Evolutionary conservation across 1,284 basidiomycete genomes (phyloP).

Genomic region (Leccinum pachyderme): DNA sequence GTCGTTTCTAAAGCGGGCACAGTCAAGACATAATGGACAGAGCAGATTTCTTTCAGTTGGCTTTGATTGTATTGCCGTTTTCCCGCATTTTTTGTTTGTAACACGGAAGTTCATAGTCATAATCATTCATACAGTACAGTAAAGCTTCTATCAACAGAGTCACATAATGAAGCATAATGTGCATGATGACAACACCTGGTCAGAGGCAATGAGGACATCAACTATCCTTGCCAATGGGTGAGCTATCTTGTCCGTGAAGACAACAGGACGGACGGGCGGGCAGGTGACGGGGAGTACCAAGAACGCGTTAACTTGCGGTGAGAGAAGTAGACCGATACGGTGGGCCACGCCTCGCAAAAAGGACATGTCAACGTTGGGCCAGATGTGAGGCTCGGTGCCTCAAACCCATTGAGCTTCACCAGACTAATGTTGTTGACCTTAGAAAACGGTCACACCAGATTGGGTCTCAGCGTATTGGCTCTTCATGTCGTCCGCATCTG

Average conservation of each 20-base stretch:
- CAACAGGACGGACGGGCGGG: conserved; percentile 1
- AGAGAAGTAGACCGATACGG: conserved; percentile 5
- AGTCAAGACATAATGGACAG: conserved; percentile 13
- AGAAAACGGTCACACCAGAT: conserved; percentile 81
- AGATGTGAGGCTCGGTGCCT: conserved; percentile 7
- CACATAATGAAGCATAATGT: conserved; percentile 25
- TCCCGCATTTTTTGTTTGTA: not conserved
- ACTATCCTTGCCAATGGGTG: conserved; percentile 2
- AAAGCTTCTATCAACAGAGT: conserved; percentile 14
- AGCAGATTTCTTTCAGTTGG: not conserved
- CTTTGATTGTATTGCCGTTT: not conserved
- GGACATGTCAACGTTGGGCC: conserved; percentile 14
- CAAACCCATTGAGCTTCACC: conserved; percentile 11
- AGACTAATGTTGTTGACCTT: conserved; percentile 16
- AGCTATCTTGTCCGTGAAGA: conserved; percentile 6
- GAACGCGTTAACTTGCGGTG: conserved; percentile 19
- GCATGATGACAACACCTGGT: conserved; percentile 20
- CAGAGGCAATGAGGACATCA: not conserved
- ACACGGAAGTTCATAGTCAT: conserved; percentile 17
- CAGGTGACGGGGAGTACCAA: conserved; percentile 2
- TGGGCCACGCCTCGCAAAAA: conserved; percentile 4
- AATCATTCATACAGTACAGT: conserved; percentile 20
- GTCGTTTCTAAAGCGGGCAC: conserved; percentile 15
- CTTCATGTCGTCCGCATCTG: conserved; percentile 79
- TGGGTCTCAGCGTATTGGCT: conserved; percentile 81